phyloP scores from a whole-genome alignment of 768 basidiomycete species.

The Pilatotrama ljubarskyi region DNA sequence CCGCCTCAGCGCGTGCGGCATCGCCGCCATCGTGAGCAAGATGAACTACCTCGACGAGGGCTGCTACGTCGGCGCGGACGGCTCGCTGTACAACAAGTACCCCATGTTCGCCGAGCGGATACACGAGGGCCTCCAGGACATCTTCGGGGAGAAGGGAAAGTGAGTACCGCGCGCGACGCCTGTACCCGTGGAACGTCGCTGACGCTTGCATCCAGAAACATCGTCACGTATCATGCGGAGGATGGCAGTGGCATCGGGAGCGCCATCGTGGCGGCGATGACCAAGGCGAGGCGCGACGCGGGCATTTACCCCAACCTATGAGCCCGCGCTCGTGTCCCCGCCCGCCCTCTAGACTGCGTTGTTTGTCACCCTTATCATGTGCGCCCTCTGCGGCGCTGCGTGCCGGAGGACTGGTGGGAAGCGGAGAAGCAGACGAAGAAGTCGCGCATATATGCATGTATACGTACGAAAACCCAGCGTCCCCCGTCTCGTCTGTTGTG shows the following conservation, averaged over 20 bases:
- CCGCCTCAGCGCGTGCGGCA: slow-evolving; percentile 89
- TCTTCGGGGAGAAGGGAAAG: slow-evolving; percentile 96
- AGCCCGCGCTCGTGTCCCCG: background rate
- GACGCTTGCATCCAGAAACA: slow-evolving; percentile 47
- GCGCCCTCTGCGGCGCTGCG: too few relatives aligned
- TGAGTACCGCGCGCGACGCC: slow-evolving; percentile 38
- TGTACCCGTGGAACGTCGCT: background rate
- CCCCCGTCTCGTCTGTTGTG: background rate
- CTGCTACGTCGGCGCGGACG: slow-evolving; percentile 89
- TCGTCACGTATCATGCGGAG: slow-evolving; percentile 81
- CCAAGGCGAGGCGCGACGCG: slow-evolving; percentile 73
- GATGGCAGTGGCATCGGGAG: slow-evolving; percentile 95
- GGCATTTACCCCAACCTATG: slow-evolving; percentile 56
- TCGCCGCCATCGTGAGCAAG: slow-evolving; percentile 94
- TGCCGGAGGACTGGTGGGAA: too few relatives aligned
- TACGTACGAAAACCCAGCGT: too few relatives aligned
- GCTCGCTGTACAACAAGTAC: slow-evolving; percentile 98
- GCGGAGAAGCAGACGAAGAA: too few relatives aligned
- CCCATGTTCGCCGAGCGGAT: slow-evolving; percentile 92
- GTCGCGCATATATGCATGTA: too few relatives aligned
- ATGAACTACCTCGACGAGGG: slow-evolving; percentile 92
- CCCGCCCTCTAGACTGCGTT: too few relatives aligned
- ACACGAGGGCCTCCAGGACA: slow-evolving; percentile 88
- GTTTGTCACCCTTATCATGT: too few relatives aligned
- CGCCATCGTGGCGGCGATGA: slow-evolving; percentile 98